Base-by-base conservation (phyloP, 2,329 filamentous ascomycete genomes). In the Penicillium sclerotigenum region DNA sequence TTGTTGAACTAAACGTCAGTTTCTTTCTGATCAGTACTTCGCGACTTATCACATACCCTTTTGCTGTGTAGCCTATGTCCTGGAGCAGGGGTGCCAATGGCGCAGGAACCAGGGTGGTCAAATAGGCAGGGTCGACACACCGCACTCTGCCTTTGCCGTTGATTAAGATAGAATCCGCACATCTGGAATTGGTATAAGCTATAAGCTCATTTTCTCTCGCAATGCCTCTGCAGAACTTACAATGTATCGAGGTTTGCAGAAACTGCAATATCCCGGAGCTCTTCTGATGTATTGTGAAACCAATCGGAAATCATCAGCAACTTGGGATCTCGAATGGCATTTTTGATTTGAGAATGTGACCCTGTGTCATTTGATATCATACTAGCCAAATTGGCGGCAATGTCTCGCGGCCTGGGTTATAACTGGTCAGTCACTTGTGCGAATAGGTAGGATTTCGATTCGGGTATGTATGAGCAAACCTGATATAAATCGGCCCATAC, bases 131-230 rank as follows among this genome's bases (percentile, higher is more conserved):
- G 20, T 40, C 28, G 33, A 36, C 16, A n/a, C 54, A 56, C 22
- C 24, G 36, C n/a, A 56, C 54, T 16, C 48, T 36, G 3, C 62
- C 62, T 49, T 83, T 81, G 33, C 84, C 84, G 54, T 87, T 86
- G 54, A 86, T 73, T 5, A 86, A 69, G n/a, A 87, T 72, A 0
- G 82, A 79, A 59, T 86, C 83, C 59, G 81, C 81, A 71, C 84
- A 86, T 0, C 54, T 78, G 72, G 22, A 80, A 80, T 72, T 2
- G 33, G 33, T 34, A 34, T 34, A 34, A 34, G 77, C 68, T 26
- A 68, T 29, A 3, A 20, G 26, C 41, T 13, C 34, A 5, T 18
- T 16, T 31, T 20, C 22, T 20, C 22, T 31, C 40, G 16, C 16
- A n/a, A 26, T 42, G 2, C 2, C 9, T 42, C 22, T 16, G 18